Base-by-base conservation (phyloP, 1,139 yeast species). In the Yamadazyma spencermartinsiae region DNA sequence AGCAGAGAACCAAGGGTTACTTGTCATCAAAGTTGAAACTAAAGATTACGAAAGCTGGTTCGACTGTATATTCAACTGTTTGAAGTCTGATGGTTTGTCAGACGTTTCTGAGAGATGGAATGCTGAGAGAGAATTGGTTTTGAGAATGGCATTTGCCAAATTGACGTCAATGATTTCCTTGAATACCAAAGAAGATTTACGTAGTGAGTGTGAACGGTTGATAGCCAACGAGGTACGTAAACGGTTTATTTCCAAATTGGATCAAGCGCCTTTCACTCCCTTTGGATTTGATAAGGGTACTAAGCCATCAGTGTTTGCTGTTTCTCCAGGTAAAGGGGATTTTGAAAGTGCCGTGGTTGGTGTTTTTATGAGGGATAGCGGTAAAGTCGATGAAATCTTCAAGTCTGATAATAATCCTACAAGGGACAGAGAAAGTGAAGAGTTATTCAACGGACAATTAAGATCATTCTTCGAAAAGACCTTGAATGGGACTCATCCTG, bases 251-350 rank as follows among this genome's bases (percentile, higher is more conserved):
- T 72, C 76, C 18, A 84, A 81, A 53, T 72, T 92, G 34, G 94
- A 92, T 58, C 98, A 90, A 66, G 96, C 98, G 2, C 97, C 98
- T 17, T 90, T 72, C 61, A 81, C 86, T 49, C 96, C 98, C 8
- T 74, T 76, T 37, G 85, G 86, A 3, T 84, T 74, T 49, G 86
- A 80, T 36, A 74, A 77, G 44, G 96, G 97, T 31, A 84, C 95
- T 5, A 75, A 82, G 40, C 95, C 98, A 18, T 81, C 86, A 45
- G 92, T 89, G 0, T 69, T 94, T 45, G 80, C 96, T 0, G 56
- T 92, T 31, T 79, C 96, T 0, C 82, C 86, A 48, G 98, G 98
- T 50, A 83, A 82, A 60, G 96, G 95, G 56, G 85, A 82, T 44
- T 80, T 72, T 56, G 80, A 79, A 43, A 95, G 92, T 62, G 96